A percentile compares a stretch with the other conserved stretches of the same genome.
Conservation (phyloP, 768 basidiomycete genomes). For the Clathrus columnatus region DNA sequence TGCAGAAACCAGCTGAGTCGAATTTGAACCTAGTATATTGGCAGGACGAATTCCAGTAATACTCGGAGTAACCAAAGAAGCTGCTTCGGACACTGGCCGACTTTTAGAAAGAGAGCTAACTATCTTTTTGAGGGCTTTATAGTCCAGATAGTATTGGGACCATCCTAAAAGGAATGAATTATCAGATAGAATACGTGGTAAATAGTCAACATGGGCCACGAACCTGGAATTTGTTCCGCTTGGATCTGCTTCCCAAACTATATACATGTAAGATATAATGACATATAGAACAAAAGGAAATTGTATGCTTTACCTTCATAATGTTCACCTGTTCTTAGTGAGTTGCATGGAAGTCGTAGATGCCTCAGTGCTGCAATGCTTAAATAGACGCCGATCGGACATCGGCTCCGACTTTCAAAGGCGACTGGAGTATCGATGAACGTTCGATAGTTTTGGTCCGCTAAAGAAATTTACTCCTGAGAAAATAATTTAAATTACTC, state of each 20-base stretch:
- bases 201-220: not conserved
- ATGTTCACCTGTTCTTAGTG: slow-evolving; percentile 3
- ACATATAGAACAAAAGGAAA: not conserved
- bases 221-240: slow-evolving; percentile 76
- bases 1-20: slow-evolving; percentile 24
- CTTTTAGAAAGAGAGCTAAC: slow-evolving; percentile 90
- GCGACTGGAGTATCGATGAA: too few species aligned
- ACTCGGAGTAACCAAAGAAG: slow-evolving; percentile 56
- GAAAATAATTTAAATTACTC: not conserved
- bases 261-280: slow-evolving; percentile 3
- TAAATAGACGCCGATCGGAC: not conserved
- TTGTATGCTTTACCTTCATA: slow-evolving; percentile 16
- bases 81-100: slow-evolving; percentile 84
- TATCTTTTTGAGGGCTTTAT: slow-evolving; percentile 98
- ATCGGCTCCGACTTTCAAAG: too few species aligned
- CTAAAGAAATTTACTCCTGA: not conserved
- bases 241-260: slow-evolving; percentile 99
- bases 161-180: slow-evolving; percentile 46
- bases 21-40: slow-evolving; percentile 34
- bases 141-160: slow-evolving; percentile 92
- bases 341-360: not conserved
- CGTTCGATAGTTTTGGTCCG: not conserved
- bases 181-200: not conserved
- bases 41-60: slow-evolving; percentile 73
- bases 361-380: not conserved